These are phyloP conservation scores for Purpureocillium lavendulum DNA, from an alignment of 2,329 filamentous ascomycete genomes.

Conservation along the genomic window DNA sequence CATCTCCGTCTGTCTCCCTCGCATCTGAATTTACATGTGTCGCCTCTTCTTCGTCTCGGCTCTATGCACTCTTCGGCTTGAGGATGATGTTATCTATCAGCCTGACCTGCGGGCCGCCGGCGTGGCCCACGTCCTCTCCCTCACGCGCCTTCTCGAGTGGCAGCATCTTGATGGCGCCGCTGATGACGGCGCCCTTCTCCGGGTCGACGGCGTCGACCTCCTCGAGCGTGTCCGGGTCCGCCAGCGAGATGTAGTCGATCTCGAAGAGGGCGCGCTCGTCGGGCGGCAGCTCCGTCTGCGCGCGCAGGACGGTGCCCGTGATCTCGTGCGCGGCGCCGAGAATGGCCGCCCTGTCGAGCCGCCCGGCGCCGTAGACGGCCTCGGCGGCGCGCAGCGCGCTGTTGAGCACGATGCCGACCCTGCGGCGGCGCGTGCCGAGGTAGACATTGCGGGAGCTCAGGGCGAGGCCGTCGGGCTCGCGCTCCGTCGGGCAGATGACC, in stretches of 20 bases:
- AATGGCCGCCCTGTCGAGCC: slow-evolving; percentile 53
- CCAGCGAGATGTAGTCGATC: slow-evolving; percentile 86
- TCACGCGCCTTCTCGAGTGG: slow-evolving; percentile 62
- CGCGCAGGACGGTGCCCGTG: slow-evolving; percentile 41
- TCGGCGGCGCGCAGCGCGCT: slow-evolving; percentile 65
- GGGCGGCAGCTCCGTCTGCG: slow-evolving; percentile 54
- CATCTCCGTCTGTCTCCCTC: no score
- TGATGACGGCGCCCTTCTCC: slow-evolving; percentile 69
- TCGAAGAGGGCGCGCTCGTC: slow-evolving; percentile 63
- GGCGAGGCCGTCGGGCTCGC: slow-evolving; percentile 76
- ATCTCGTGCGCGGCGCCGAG: slow-evolving; percentile 61
- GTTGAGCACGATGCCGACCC: slow-evolving; percentile 63
- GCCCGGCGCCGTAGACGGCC: slow-evolving; percentile 47
- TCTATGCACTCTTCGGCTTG: neutral
- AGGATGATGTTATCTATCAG: slow-evolving; percentile 92
- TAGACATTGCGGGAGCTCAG: slow-evolving; percentile 93
- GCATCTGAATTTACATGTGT: no score
- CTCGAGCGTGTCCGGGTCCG: slow-evolving; percentile 74
- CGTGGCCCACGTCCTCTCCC: slow-evolving; percentile 68
- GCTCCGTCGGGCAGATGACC: slow-evolving; percentile 62
- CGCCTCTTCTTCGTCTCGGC: no score
- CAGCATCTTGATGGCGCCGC: slow-evolving; percentile 84
- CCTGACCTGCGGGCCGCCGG: slow-evolving; percentile 66
- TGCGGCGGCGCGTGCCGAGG: slow-evolving; percentile 66
- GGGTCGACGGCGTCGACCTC: slow-evolving; percentile 68